These are phyloP conservation scores for Exserohilum turcica DNA, from an alignment of 2,329 filamentous ascomycete genomes.

Conservation along the genomic window DNA sequence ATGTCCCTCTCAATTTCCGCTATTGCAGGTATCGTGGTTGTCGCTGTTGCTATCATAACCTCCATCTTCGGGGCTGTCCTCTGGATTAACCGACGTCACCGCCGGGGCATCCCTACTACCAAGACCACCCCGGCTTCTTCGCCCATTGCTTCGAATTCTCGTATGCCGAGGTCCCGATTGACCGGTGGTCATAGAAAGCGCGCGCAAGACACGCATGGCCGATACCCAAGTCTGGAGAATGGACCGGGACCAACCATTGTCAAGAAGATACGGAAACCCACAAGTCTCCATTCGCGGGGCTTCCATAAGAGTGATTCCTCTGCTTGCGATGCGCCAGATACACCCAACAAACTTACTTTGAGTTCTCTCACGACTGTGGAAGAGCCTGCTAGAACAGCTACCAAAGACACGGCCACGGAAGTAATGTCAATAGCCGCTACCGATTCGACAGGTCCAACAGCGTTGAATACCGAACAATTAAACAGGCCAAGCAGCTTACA, in stretches of 20 bases:
- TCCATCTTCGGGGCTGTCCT: not conserved
- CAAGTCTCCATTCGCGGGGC: not conserved
- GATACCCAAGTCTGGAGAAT: constrained; percentile 2
- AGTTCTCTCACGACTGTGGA: not conserved
- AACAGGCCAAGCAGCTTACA: constrained; percentile 1
- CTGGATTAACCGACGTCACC: not conserved
- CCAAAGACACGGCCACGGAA: not conserved
- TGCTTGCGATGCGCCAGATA: not conserved
- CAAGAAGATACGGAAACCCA: not conserved
- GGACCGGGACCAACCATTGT: constrained; percentile 4
- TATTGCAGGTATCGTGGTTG: not conserved
- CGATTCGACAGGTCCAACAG: not conserved
- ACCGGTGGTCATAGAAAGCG: not conserved
- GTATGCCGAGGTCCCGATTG: not conserved
- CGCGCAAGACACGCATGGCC: not conserved
- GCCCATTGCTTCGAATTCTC: not conserved
- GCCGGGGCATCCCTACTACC: not conserved
- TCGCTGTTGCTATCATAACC: not conserved
- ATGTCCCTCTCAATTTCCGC: not conserved
- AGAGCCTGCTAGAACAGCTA: not conserved
- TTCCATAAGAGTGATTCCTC: not conserved
- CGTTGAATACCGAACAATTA: not conserved
- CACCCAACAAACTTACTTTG: not conserved
- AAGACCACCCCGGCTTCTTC: not conserved
- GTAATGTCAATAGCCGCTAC: not conserved